Conservation (phyloP, 106 monocot species). For the Acorus calamus region DNA sequence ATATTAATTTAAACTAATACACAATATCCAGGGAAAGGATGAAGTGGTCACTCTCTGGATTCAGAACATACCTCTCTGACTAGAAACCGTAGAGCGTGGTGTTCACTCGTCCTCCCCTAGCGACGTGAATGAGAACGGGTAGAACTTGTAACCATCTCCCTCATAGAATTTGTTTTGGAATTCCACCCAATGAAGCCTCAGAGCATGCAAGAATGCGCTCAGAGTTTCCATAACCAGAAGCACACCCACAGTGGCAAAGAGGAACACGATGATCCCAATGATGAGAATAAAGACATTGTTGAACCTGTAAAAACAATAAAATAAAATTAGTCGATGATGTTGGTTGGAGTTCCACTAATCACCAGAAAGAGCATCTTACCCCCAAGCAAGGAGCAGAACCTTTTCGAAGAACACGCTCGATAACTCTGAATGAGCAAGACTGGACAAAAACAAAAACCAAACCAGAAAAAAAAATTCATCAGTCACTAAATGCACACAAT, state of each 20-base stretch:
- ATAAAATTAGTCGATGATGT: not conserved
- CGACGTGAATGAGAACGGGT: constrained; percentile 71
- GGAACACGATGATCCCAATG: constrained; percentile 65
- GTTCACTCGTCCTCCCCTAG: constrained; percentile 58
- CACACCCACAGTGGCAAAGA: constrained; percentile 80
- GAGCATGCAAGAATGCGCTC: constrained; percentile 91
- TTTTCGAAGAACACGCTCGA: constrained; percentile 93
- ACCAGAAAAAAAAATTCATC: too few relatives aligned
- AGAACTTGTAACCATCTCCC: constrained; percentile 94
- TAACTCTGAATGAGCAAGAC: constrained; percentile 94
- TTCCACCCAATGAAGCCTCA: constrained; percentile 99
- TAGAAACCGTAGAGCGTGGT: not conserved
- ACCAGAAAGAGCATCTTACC: constrained; percentile 34
- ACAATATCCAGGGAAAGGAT: too few relatives aligned
- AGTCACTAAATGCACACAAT: too few relatives aligned
- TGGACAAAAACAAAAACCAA: constrained; percentile 13
- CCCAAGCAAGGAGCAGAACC: constrained; percentile 88
- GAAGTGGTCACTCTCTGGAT: too few relatives aligned
- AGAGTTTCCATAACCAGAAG: constrained; percentile 95
- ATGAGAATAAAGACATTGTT: constrained; percentile 66
- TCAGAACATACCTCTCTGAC: too few relatives aligned
- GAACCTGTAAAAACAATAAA: constrained; percentile 27
- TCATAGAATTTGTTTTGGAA: constrained; percentile 98
- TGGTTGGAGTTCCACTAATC: not conserved
- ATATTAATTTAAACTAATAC: too few relatives aligned